Evolutionary conservation across 1,139 yeast species (phyloP).

Genomic region (Hansenula sp.): DNA sequence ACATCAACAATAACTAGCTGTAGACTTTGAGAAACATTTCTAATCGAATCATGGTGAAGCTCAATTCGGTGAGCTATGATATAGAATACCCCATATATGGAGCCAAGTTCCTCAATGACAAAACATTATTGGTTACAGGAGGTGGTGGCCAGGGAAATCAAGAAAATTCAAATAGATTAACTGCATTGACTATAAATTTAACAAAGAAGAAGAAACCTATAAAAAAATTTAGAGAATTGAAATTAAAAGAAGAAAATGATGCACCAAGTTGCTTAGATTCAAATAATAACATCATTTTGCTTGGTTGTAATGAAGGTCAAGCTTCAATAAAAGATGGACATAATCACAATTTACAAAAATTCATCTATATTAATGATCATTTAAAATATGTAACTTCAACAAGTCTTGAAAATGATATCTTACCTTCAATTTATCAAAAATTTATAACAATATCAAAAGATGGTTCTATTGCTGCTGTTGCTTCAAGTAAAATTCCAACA

Average conservation of each 20-base stretch:
- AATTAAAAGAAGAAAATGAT: constrained; percentile 59
- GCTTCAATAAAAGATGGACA: constrained; percentile 48
- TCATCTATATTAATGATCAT: constrained; percentile 35
- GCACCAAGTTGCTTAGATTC: constrained; percentile 71
- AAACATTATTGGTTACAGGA: constrained; percentile 72
- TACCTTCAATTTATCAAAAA: constrained; percentile 54
- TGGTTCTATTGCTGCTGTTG: constrained; percentile 56
- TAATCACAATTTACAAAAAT: constrained; percentile 73
- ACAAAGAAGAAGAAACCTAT: constrained; percentile 42
- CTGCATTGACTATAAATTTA: constrained; percentile 58
- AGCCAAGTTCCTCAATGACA: constrained; percentile 63
- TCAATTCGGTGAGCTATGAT: constrained; percentile 32
- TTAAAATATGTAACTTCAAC: constrained; percentile 62
- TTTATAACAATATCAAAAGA: constrained; percentile 51
- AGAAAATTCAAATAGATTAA: constrained; percentile 78
- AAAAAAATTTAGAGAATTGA: constrained; percentile 65
- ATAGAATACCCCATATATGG: constrained; percentile 83
- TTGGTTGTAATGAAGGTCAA: constrained; percentile 74
- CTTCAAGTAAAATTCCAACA: constrained; percentile 60
- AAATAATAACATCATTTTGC: constrained; percentile 46
- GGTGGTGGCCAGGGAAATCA: constrained; percentile 94
- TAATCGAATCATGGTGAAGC: constrained; percentile 25
- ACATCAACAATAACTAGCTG: too few species aligned
- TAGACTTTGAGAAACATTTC: too few species aligned
- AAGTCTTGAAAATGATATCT: constrained; percentile 27